These are phyloP conservation scores for Saprolegnia diclina DNA, from an alignment of 352 stramenopile species.

Conservation along the genomic window DNA sequence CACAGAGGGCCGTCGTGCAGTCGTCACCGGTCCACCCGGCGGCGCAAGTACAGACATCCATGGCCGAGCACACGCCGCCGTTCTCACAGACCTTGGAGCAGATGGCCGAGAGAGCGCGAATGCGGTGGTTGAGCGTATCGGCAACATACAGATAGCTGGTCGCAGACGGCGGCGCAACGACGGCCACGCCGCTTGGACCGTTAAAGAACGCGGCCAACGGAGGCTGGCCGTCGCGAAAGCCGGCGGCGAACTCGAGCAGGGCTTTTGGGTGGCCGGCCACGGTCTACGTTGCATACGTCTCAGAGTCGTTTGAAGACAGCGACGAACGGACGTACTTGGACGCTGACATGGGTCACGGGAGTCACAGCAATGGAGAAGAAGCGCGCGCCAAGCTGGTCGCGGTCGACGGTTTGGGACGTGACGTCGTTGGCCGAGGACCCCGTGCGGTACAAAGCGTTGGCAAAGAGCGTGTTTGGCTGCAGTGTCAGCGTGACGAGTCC, in stretches of 20 bases:
- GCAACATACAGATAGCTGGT: slow-evolving; percentile 80
- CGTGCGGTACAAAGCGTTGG: slow-evolving; percentile 23
- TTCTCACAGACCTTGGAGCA: slow-evolving; percentile 96
- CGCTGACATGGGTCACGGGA: slow-evolving; percentile 3
- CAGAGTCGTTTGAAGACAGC: not conserved
- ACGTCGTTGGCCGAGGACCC: slow-evolving; percentile 55
- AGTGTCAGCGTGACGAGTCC: slow-evolving; percentile 75
- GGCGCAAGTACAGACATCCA: slow-evolving; percentile 83
- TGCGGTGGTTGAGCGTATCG: slow-evolving; percentile 91
- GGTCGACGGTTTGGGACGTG: slow-evolving; percentile 44
- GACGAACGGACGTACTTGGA: slow-evolving; percentile 16
- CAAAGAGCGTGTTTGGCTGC: slow-evolving; percentile 41
- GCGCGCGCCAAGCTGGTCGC: slow-evolving; percentile 35
- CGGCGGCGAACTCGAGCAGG: slow-evolving; percentile 79
- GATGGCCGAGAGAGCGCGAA: slow-evolving; percentile 84
- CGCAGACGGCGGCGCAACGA: slow-evolving; percentile 54
- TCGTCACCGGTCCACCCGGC: slow-evolving; percentile 88
- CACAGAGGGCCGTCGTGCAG: slow-evolving; percentile 77
- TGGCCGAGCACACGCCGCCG: slow-evolving; percentile 75
- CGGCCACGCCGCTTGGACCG: slow-evolving; percentile 53
- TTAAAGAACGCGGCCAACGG: slow-evolving; percentile 75
- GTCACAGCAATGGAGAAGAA: slow-evolving; percentile 48
- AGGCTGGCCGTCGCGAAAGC: slow-evolving; percentile 79
- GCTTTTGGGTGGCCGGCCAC: slow-evolving; percentile 82
- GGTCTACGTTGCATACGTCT: slow-evolving; percentile 74